Evolutionary conservation across 2,329 filamentous ascomycete species (phyloP), one percentile per base, ranked within the genome.

Genomic region (Metarhizium sp.): DNA sequence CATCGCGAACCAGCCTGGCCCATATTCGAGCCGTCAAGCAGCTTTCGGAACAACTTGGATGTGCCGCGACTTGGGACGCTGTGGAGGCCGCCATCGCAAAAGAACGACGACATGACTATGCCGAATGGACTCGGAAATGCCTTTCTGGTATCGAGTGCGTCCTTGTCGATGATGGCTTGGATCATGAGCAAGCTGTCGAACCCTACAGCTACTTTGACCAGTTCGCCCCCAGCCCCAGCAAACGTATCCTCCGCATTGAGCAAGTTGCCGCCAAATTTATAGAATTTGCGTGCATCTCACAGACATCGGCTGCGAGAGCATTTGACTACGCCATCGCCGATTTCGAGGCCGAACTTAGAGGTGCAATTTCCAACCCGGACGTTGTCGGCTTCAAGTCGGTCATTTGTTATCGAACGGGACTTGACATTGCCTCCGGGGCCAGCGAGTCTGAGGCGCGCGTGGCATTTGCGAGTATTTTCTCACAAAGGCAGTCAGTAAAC

Each of bases 351-450:
- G 65, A 69, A 13, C 84, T 94, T 40, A 65, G 71, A 11, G 69
- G 75, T 1, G 78, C 81, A 2, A 75, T 91, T 30, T 72, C 75
- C 0, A 85, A 94, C 47, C 72, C 80, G 0, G 78, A 85, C 18
- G 84, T 95, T 2, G 88, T 82, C 1, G 90, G 81, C 2, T 95
- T 95, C 78, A 94, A 95, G 69, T 88, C 85, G 1, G 83, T 92
- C 51, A 82, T 95, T 55, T 92, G 89, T 70, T 94, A 94, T 67
- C 80, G 89, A 14, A 88, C 85, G 0, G 90, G 90, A 0, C 74
- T 92, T 6, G 79, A 81, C 43, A 75, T 92, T 16, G 71, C 78
- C 0, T 59, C 60, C 8, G 59, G 63, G n/a, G 65, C 76, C 7
- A 71, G 78, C 53, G 67, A 75, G 1, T 72, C 75, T 2, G 73